phyloP scores from a whole-genome alignment of 2,329 filamentous ascomycete genomes.

The Exophiala calicioides region DNA sequence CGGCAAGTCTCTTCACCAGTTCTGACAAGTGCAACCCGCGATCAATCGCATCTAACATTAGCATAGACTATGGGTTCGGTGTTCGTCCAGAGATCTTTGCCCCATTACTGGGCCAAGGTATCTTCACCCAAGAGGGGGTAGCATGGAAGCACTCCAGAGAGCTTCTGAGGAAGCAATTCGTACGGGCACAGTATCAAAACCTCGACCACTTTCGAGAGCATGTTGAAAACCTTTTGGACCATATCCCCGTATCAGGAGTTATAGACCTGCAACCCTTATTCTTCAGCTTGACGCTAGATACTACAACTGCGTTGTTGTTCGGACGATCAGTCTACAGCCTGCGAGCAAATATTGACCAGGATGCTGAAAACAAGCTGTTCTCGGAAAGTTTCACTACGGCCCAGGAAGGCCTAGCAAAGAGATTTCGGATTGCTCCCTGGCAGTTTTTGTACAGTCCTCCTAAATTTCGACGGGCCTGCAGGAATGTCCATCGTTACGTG shows the following conservation, averaged over 20 bases:
- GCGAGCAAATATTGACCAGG: constrained; percentile 19
- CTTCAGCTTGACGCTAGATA: constrained; percentile 53
- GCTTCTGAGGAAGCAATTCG: constrained; percentile 43
- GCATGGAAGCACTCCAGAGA: constrained; percentile 35
- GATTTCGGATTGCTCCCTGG: constrained; percentile 19
- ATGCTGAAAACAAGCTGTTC: constrained; percentile 25
- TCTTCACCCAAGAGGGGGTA: constrained; percentile 44
- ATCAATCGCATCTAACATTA: no score
- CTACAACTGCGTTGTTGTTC: constrained; percentile 42
- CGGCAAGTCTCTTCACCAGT: neutral
- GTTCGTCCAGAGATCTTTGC: constrained; percentile 10
- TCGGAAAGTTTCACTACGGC: constrained; percentile 31
- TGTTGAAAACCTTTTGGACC: constrained; percentile 24
- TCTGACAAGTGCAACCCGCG: no score
- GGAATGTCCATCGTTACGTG: constrained; percentile 17
- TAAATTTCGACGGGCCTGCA: constrained; percentile 17
- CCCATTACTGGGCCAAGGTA: constrained; percentile 41
- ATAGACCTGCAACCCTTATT: constrained; percentile 52
- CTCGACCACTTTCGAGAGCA: constrained; percentile 36
- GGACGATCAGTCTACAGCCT: constrained; percentile 19
- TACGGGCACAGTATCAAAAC: constrained; percentile 36
- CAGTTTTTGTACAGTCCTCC: constrained; percentile 18
- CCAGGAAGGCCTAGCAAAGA: constrained; percentile 27
- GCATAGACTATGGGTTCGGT: constrained; percentile 17
- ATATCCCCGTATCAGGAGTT: constrained; percentile 18